phyloP scores from a whole-genome alignment of 306 rosid species.

The Canavalia gladiata region DNA sequence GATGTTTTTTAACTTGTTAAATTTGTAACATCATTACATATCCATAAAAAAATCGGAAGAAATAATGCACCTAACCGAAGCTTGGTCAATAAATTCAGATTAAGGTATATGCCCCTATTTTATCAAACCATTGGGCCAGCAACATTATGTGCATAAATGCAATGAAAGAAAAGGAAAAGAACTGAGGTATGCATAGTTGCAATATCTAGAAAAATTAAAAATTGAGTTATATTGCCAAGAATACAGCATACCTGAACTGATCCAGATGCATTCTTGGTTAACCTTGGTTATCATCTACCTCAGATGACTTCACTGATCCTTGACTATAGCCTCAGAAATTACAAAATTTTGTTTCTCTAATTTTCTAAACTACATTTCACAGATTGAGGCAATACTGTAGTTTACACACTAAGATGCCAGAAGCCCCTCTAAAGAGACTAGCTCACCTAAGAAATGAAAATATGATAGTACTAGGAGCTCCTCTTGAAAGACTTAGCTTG shows the following conservation, averaged over 20 bases:
- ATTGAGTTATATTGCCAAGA: neutral
- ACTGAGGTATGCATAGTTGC: conserved; percentile 16
- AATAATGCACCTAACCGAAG: conserved; percentile 1
- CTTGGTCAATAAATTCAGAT: conserved; percentile 31
- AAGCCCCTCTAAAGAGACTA: conserved; percentile 49
- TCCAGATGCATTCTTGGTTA: conserved; percentile 46
- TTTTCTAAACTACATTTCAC: conserved; percentile 53
- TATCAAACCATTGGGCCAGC: conserved; percentile 32
- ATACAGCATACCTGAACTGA: conserved; percentile 62
- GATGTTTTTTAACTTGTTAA: neutral
- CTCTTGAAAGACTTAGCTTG: conserved; percentile 43
- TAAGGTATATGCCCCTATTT: conserved; percentile 23
- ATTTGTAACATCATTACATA: conserved; percentile 24
- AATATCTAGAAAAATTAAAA: conserved; percentile 26
- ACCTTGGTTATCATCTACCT: conserved; percentile 51
- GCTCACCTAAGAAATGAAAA: conserved; percentile 49
- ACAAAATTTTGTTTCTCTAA: conserved; percentile 47
- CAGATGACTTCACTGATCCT: conserved; percentile 54
- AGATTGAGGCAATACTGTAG: conserved; percentile 54
- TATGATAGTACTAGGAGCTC: conserved; percentile 37
- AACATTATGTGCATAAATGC: conserved; percentile 28
- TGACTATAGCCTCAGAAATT: conserved; percentile 46
- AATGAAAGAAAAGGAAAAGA: conserved; percentile 34
- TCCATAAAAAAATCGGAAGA: conserved; percentile 12
- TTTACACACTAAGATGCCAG: conserved; percentile 50